A percentile compares a stretch with the other conserved stretches of the same genome.
These are phyloP conservation scores for Lactarius tabidus DNA, from an alignment of 768 basidiomycete genomes.

Conservation along the genomic window DNA sequence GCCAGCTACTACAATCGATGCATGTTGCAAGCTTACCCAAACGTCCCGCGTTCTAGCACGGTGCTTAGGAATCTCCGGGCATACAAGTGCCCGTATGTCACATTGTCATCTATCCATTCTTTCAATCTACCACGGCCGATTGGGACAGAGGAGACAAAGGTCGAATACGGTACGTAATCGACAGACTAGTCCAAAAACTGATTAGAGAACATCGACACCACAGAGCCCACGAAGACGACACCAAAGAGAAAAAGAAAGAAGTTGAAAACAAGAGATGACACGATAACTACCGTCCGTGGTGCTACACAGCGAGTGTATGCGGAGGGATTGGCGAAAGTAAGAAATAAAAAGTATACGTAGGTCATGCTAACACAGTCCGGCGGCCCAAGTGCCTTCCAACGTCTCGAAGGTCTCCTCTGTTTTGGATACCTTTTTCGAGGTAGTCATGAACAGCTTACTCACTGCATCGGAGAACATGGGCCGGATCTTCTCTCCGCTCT, in stretches of 20 bases:
- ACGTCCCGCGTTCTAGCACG: too few species aligned
- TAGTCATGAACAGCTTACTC: neutral
- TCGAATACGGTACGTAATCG: neutral
- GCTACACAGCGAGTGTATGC: neutral
- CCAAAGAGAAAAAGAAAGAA: neutral
- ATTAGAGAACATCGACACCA: neutral
- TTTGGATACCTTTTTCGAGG: neutral
- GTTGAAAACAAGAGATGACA: neutral
- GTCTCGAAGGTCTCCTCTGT: neutral
- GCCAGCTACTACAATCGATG: too few species aligned
- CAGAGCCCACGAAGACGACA: neutral
- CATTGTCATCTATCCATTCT: too few species aligned
- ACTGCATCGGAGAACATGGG: neutral
- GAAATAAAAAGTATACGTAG: neutral
- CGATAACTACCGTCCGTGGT: neutral
- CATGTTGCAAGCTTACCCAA: too few species aligned
- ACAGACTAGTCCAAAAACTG: neutral
- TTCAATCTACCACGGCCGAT: too few species aligned
- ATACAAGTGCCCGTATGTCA: too few species aligned
- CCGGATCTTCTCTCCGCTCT: neutral
- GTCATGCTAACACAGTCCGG: neutral
- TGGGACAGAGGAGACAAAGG: too few species aligned
- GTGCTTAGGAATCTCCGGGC: too few species aligned
- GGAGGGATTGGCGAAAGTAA: neutral
- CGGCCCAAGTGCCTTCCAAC: neutral